These are phyloP conservation scores for Chrysoporthe austroafricana DNA, from an alignment of 2,329 filamentous ascomycete genomes.

Conservation along the genomic window DNA sequence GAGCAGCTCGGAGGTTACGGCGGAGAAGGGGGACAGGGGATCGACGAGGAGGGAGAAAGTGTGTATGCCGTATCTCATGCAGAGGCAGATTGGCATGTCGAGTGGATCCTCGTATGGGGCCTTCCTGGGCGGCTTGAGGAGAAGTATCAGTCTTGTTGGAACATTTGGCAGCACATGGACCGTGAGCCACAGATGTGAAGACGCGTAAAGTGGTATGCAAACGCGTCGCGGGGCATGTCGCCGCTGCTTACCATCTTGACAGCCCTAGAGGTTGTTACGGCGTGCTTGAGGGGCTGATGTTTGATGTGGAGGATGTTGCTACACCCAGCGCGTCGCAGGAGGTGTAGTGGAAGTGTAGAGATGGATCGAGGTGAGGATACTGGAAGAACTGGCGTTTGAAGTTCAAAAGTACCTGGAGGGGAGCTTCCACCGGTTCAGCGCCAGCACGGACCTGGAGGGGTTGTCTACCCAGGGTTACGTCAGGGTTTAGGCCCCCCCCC, in stretches of 20 bases:
- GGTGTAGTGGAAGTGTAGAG: not conserved
- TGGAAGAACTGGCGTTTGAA: no score
- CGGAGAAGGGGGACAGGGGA: conserved; percentile 58
- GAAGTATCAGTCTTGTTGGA: not conserved
- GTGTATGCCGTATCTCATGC: conserved; percentile 73
- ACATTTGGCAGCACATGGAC: not conserved
- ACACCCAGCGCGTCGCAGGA: not conserved
- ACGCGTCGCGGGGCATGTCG: conserved; percentile 2
- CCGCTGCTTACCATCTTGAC: conserved; percentile 30
- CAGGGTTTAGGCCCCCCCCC: not conserved
- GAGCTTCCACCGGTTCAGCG: not conserved
- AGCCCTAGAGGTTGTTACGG: not conserved
- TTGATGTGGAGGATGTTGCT: not conserved
- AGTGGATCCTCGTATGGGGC: conserved; percentile 31
- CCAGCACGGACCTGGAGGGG: not conserved
- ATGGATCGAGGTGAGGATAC: not conserved
- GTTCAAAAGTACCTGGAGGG: not conserved
- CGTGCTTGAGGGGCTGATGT: not conserved
- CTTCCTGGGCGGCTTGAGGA: conserved; percentile 20
- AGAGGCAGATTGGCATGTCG: conserved; percentile 64
- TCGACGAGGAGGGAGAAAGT: conserved; percentile 72
- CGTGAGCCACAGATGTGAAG: not conserved
- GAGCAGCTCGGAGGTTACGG: conserved; percentile 62
- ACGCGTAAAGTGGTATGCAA: conserved; percentile 7
- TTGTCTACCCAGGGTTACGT: not conserved